Evolutionary conservation across 495 filamentous ascomycete genomes (phyloP).

Genomic region (Sabuloglossum arenarium): DNA sequence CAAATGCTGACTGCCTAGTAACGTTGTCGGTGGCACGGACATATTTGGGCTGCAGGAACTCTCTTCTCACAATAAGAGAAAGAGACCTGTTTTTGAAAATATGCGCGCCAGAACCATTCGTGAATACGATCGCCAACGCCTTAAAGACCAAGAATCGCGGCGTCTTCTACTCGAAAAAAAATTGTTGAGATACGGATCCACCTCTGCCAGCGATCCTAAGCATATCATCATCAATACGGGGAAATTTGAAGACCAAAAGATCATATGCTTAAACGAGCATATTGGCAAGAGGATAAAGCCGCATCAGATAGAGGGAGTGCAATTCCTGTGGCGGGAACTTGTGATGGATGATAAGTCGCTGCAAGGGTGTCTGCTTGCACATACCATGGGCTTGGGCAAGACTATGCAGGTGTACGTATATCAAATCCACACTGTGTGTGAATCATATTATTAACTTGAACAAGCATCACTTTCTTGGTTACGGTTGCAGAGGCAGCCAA

Average conservation of each 20-base stretch:
- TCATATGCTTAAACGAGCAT: slow-evolving; percentile 27
- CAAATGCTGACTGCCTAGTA: slow-evolving; percentile 11
- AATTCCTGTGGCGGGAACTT: slow-evolving; percentile 79
- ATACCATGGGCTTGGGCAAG: slow-evolving; percentile 89
- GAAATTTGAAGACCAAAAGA: slow-evolving; percentile 32
- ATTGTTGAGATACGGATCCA: slow-evolving; percentile 17
- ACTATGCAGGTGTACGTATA: slow-evolving; percentile 59
- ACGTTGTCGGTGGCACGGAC: not conserved
- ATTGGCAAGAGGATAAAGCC: slow-evolving; percentile 29
- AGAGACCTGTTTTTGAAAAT: slow-evolving; percentile 24
- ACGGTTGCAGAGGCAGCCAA: slow-evolving; percentile 44
- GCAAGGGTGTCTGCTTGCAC: slow-evolving; percentile 69
- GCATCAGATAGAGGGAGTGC: slow-evolving; percentile 50
- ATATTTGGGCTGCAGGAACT: not conserved
- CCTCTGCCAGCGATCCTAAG: slow-evolving; percentile 21
- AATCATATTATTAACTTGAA: slow-evolving; percentile 6
- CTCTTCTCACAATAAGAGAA: slow-evolving; percentile 17
- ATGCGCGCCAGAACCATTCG: slow-evolving; percentile 25
- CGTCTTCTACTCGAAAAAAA: slow-evolving; percentile 24
- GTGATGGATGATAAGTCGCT: slow-evolving; percentile 29
- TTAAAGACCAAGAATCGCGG: slow-evolving; percentile 27
- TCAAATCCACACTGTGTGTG: not conserved
- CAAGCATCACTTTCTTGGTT: slow-evolving; percentile 52
- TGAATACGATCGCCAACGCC: slow-evolving; percentile 21
- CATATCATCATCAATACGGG: slow-evolving; percentile 48